phyloP scores from a whole-genome alignment of 371 early-diverging fungal genomes.

The Lichtheimia ornata region DNA sequence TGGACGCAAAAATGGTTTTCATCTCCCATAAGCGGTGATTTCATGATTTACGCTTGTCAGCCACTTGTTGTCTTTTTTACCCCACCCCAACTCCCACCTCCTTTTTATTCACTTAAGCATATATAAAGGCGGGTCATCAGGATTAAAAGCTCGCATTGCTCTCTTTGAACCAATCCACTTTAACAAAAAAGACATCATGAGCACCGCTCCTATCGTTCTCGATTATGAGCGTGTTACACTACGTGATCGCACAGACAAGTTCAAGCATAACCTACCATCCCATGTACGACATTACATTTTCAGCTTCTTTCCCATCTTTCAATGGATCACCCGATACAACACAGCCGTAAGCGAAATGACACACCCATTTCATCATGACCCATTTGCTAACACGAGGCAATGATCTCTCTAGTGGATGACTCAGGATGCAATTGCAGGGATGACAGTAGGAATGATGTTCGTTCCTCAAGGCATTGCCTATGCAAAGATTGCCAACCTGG shows the following conservation, averaged over 20 bases:
- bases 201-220: conserved; percentile 4
- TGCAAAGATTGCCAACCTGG: conserved; percentile 80
- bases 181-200: conserved; percentile 4
- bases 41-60: no score
- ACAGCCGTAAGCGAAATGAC: conserved; percentile 19
- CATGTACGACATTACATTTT: conserved; percentile 9
- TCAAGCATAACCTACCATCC: conserved; percentile 1
- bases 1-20: no score
- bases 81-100: no score
- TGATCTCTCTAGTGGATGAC: conserved; percentile 61
- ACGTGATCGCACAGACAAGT: conserved; percentile 3
- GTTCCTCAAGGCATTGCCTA: conserved; percentile 87
- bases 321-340: conserved; percentile 37
- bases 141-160: no score
- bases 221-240: conserved; percentile 16
- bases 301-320: conserved; percentile 20
- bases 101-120: no score
- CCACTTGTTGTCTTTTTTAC: no score
- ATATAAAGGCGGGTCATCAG: no score
- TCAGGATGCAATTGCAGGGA: conserved; percentile 83
- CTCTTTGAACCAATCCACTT: no score
- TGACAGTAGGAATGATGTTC: conserved; percentile 83
- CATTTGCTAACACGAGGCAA: no score
- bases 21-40: no score
- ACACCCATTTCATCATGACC: neutral